phyloP scores from a whole-genome alignment of 352 stramenopile genomes.

The Phytophthora sojae region DNA sequence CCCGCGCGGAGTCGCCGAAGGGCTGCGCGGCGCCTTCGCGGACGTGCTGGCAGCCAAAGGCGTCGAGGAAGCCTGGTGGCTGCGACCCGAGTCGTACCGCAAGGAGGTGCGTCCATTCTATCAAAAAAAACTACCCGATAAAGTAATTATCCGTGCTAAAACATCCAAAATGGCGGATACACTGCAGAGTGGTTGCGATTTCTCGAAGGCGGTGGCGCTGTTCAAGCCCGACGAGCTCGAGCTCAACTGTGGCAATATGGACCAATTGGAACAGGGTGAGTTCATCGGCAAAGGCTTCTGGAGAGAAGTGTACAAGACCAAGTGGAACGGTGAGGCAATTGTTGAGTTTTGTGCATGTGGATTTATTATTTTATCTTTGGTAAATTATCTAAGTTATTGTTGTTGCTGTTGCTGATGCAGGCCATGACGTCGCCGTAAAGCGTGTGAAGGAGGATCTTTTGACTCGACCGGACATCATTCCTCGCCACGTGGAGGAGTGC shows the following conservation, averaged over 20 bases:
- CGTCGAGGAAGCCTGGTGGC: slow-evolving; percentile 52
- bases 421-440: slow-evolving; percentile 70
- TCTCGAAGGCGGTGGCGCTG: slow-evolving; percentile 58
- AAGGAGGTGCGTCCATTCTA: slow-evolving; percentile 39
- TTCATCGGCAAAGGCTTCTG: slow-evolving; percentile 77
- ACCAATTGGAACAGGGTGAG: slow-evolving; percentile 55
- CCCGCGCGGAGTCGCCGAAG: slow-evolving; percentile 9
- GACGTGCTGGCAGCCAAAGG: slow-evolving; percentile 10
- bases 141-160: too few species aligned
- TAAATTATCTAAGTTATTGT: background rate
- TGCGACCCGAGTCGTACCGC: slow-evolving; percentile 54
- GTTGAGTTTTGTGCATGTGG: background rate
- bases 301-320: slow-evolving; percentile 72
- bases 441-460: slow-evolving; percentile 70
- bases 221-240: slow-evolving; percentile 69
- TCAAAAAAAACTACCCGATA: too few species aligned
- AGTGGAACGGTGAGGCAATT: slow-evolving; percentile 65
- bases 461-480: slow-evolving; percentile 66
- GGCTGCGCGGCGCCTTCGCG: slow-evolving; percentile 12
- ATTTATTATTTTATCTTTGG: background rate
- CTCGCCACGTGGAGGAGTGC: slow-evolving; percentile 76
- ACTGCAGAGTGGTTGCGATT: slow-evolving; percentile 66
- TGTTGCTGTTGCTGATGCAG: slow-evolving; percentile 25
- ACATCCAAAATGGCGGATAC: too few species aligned
- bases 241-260: slow-evolving; percentile 78